phyloP scores from a whole-genome alignment of 1,139 yeast genomes.

The Hanseniaspora uvarum region DNA sequence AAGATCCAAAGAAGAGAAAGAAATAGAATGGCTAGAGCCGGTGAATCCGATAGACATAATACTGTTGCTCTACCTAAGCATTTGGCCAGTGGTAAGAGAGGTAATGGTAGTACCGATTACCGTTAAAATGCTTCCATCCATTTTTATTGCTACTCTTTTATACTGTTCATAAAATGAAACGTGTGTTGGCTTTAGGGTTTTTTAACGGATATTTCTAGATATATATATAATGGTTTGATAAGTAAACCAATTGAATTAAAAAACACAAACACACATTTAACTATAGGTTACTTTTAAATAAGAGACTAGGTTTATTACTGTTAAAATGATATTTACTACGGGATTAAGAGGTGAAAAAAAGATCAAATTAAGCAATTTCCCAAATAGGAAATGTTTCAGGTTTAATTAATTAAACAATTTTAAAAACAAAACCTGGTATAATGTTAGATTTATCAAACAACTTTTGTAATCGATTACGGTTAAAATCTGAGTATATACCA shows the following conservation, averaged over 20 bases:
- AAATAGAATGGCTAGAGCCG: slow-evolving; percentile 82
- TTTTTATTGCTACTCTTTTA: neutral
- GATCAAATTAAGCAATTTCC: neutral
- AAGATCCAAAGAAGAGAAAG: slow-evolving; percentile 89
- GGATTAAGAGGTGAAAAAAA: neutral
- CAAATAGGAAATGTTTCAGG: neutral
- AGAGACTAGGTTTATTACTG: neutral
- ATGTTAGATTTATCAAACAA: neutral
- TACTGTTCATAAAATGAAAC: neutral
- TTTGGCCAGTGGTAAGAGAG: slow-evolving; percentile 91
- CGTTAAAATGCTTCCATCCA: slow-evolving; percentile 27
- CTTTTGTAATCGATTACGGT: neutral
- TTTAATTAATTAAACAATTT: neutral
- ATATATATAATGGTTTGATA: neutral
- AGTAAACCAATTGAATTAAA: neutral
- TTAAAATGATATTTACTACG: neutral
- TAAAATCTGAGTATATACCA: neutral
- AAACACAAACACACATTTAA: neutral
- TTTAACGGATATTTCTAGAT: neutral
- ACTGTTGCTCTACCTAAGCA: slow-evolving; percentile 85
- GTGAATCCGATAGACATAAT: slow-evolving; percentile 91
- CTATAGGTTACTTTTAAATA: neutral
- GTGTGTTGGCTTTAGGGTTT: neutral
- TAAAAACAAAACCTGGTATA: neutral
- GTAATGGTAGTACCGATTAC: slow-evolving; percentile 73